Evolutionary conservation across 1,284 basidiomycete genomes (phyloP).

Genomic region (Sanghuangporus baumii): DNA sequence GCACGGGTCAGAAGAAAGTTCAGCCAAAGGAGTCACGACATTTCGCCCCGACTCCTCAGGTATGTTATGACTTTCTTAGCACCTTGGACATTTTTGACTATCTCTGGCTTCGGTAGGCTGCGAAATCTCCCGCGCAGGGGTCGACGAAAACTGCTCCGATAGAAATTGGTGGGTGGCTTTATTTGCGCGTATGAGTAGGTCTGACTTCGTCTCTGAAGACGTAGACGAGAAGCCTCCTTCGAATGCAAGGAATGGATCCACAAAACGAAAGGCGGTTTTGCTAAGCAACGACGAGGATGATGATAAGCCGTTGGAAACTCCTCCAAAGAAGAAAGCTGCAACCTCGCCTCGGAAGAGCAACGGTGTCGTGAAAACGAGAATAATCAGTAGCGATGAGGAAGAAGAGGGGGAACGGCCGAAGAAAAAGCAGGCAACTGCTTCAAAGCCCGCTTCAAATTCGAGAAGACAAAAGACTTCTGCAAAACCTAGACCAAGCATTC

Average conservation of each 20-base stretch:
- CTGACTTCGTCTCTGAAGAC: neutral
- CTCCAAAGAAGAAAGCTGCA: conserved; percentile 23
- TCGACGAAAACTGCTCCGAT: conserved; percentile 22
- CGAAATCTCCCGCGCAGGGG: neutral
- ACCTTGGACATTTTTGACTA: neutral
- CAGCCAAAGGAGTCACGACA: neutral
- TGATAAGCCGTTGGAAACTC: conserved; percentile 19
- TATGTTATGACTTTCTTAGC: neutral
- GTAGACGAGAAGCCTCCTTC: conserved; percentile 17
- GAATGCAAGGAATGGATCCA: neutral
- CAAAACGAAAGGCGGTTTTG: conserved; percentile 7
- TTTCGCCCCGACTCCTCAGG: conserved; percentile 4
- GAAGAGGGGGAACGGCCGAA: conserved; percentile 29
- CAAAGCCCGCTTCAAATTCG: neutral
- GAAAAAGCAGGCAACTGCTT: neutral
- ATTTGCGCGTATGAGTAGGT: neutral
- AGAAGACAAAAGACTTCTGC: neutral
- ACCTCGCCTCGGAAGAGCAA: conserved; percentile 13
- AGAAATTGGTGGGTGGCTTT: conserved; percentile 27
- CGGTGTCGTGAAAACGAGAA: conserved; percentile 27
- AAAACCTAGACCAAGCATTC: neutral
- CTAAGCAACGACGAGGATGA: conserved; percentile 24
- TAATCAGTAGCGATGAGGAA: conserved; percentile 6
- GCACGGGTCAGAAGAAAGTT: neutral
- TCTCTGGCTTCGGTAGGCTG: neutral